A percentile compares a stretch with the other conserved stretches of the same genome.
Evolutionary conservation across 768 basidiomycete genomes (phyloP).

Genomic region (Calocybe gangraenosa): DNA sequence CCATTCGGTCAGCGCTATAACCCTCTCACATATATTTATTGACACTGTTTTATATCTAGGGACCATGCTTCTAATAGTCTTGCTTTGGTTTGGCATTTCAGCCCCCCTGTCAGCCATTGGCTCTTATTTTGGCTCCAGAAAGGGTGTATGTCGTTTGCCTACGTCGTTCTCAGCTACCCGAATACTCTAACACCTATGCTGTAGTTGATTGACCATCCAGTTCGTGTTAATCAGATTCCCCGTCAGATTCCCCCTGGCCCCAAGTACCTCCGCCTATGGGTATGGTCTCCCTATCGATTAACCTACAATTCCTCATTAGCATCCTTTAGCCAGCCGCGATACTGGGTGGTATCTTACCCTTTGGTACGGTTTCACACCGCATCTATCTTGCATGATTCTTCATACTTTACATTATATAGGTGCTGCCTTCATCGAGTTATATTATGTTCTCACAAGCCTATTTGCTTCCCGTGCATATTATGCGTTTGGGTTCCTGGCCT

Average conservation of each 20-base stretch:
- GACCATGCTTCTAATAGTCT: conserved; percentile 78
- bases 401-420: conserved; percentile 37
- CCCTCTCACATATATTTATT: background rate
- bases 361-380: conserved; percentile 50
- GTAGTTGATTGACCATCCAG: conserved; percentile 75
- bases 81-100: conserved; percentile 93
- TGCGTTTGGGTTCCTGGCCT: conserved; percentile 91
- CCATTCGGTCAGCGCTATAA: conserved; percentile 66
- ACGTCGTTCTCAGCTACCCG: background rate
- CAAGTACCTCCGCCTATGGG: conserved; percentile 81
- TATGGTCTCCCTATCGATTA: conserved; percentile 26
- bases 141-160: conserved; percentile 57
- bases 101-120: conserved; percentile 86
- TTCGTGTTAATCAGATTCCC: conserved; percentile 89
- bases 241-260: conserved; percentile 91
- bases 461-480: conserved; percentile 94
- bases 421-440: conserved; percentile 93
- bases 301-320: background rate
- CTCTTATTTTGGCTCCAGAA: conserved; percentile 80
- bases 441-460: conserved; percentile 86
- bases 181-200: background rate
- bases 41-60: conserved; percentile 39
- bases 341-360: conserved; percentile 89
- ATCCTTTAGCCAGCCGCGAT: conserved; percentile 55
- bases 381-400: background rate